phyloP scores from a whole-genome alignment of 768 basidiomycete genomes.

The Boletus rubescentipes region DNA sequence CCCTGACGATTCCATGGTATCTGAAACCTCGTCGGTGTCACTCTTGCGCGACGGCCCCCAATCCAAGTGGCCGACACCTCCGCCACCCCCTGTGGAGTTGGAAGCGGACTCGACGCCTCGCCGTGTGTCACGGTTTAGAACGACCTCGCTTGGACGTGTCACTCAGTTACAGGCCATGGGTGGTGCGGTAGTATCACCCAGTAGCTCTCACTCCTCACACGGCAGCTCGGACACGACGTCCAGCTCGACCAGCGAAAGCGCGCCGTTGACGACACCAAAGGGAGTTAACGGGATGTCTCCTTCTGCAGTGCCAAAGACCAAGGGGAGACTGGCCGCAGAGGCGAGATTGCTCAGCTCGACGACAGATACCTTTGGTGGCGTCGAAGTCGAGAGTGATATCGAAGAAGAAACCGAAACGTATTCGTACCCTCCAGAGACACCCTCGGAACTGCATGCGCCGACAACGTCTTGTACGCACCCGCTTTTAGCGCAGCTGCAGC shows the following conservation, averaged over 20 bases:
- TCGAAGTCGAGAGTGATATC: constrained; percentile 11
- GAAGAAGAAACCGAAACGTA: constrained; percentile 2
- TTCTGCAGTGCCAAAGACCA: constrained; percentile 4
- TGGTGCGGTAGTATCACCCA: constrained; percentile 41
- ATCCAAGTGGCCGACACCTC: constrained; percentile 33
- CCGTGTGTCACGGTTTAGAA: constrained; percentile 28
- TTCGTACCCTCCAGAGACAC: neutral
- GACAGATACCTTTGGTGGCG: constrained; percentile 41
- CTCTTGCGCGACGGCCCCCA: constrained; percentile 19
- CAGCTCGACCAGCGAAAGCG: constrained; percentile 32
- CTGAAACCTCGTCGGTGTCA: constrained; percentile 16
- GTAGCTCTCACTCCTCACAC: constrained; percentile 43
- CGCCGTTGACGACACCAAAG: constrained; percentile 18
- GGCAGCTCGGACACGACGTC: constrained; percentile 37
- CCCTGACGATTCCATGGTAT: constrained; percentile 12
- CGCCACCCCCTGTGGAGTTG: constrained; percentile 28
- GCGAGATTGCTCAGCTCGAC: constrained; percentile 28
- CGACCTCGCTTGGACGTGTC: constrained; percentile 30
- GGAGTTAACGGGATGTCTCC: constrained; percentile 9
- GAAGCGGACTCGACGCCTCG: constrained; percentile 25
- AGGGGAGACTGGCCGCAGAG: constrained; percentile 24
- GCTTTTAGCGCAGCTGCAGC: constrained; percentile 45
- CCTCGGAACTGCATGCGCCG: neutral
- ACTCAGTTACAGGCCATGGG: constrained; percentile 22
- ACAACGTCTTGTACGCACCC: constrained; percentile 11